phyloP scores from a whole-genome alignment of 2,329 filamentous ascomycete genomes.

The Cryphonectria naterciae region DNA sequence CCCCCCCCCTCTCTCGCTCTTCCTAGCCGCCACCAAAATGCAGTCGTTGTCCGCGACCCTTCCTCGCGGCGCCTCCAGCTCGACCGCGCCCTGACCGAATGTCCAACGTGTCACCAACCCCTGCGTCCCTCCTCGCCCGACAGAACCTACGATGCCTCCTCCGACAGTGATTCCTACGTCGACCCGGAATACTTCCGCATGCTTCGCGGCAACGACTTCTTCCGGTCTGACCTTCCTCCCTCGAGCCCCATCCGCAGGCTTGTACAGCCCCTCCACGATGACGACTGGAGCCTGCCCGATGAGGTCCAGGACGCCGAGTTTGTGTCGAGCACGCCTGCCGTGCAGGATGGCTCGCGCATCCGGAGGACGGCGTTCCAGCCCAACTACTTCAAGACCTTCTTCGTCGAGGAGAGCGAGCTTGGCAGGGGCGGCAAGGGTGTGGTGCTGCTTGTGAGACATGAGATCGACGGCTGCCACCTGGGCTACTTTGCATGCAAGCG shows the following conservation, averaged over 20 bases:
- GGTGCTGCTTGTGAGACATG: slow-evolving; percentile 88
- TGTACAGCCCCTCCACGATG: slow-evolving; percentile 48
- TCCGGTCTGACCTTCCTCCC: slow-evolving; percentile 48
- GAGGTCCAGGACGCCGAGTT: slow-evolving; percentile 51
- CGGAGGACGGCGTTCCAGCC: slow-evolving; percentile 86
- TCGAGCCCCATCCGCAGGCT: slow-evolving; percentile 60
- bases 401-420: slow-evolving; percentile 83
- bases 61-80: slow-evolving; percentile 84
- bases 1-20: neutral
- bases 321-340: slow-evolving; percentile 55
- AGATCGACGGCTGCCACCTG: slow-evolving; percentile 85
- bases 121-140: slow-evolving; percentile 57
- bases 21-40: slow-evolving; percentile 83
- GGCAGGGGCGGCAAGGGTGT: slow-evolving; percentile 93
- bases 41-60: slow-evolving; percentile 88
- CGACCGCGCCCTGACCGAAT: slow-evolving; percentile 70
- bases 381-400: slow-evolving; percentile 91
- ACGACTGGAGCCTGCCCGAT: slow-evolving; percentile 33
- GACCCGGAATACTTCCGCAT: slow-evolving; percentile 95
- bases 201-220: slow-evolving; percentile 65
- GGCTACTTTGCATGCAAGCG: slow-evolving; percentile 96
- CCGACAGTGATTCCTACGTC: slow-evolving; percentile 70
- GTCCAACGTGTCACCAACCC: slow-evolving; percentile 88
- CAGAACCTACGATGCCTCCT: slow-evolving; percentile 51
- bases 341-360: slow-evolving; percentile 68